Conservation (phyloP, 2,329 filamentous ascomycete species). For the Juglanconis oblonga region DNA sequence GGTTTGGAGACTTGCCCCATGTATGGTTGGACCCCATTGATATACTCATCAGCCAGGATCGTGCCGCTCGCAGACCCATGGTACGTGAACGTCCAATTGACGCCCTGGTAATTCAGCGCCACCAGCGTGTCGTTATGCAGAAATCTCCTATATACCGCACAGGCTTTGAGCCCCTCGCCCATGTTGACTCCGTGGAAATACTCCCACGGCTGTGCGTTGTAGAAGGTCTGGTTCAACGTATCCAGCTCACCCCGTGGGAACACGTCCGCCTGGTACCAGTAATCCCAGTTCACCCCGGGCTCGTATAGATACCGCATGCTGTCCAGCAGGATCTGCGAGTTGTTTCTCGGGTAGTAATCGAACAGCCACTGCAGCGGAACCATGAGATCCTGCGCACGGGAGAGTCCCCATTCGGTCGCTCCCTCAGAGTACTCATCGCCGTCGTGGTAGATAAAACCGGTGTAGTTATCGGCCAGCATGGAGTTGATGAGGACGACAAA, state of each 20-base stretch:
- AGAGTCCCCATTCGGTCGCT: constrained; percentile 28
- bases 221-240: constrained; percentile 11
- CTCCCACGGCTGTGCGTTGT: constrained; percentile 3
- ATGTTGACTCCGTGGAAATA: constrained; percentile 10
- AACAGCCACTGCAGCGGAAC: constrained; percentile 33
- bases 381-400: constrained; percentile 32
- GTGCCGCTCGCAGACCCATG: constrained; percentile 10
- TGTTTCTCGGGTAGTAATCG: constrained; percentile 29
- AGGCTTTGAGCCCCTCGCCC: constrained; percentile 8
- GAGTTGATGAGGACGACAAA: constrained; percentile 46
- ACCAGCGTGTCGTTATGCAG: constrained; percentile 9
- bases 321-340: constrained; percentile 21
- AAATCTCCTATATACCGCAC: constrained; percentile 8
- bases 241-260: constrained; percentile 8
- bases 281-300: constrained; percentile 12
- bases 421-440: constrained; percentile 38
- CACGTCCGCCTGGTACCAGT: constrained; percentile 7
- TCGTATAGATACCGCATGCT: constrained; percentile 7
- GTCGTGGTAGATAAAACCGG: constrained; percentile 42
- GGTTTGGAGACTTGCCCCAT: constrained; percentile 4
- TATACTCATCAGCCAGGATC: constrained; percentile 13
- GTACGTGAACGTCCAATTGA: constrained; percentile 11
- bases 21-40: constrained; percentile 5
- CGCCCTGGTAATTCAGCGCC: constrained; percentile 2
- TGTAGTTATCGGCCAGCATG: constrained; percentile 50